Conservation (phyloP, 2,329 filamentous ascomycete genomes). For the Neophaeococcomyces aloes region DNA sequence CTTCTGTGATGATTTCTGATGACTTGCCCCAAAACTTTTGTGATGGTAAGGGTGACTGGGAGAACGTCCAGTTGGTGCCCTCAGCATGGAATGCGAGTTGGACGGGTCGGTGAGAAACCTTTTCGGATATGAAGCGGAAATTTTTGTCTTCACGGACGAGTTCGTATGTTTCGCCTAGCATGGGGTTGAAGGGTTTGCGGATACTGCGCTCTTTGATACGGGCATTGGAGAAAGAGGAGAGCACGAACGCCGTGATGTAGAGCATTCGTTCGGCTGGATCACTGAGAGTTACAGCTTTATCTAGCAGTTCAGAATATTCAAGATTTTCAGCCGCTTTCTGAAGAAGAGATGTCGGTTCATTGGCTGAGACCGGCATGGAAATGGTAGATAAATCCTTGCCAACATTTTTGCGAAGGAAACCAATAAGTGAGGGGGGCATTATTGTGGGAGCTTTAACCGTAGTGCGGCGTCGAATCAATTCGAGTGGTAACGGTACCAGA, state of each 20-base stretch:
- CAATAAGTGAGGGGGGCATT: slow-evolving; percentile 79
- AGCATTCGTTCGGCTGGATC: slow-evolving; percentile 62
- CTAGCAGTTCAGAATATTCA: slow-evolving; percentile 79
- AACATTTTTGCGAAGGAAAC: slow-evolving; percentile 91
- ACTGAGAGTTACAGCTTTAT: slow-evolving; percentile 51
- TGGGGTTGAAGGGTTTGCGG: slow-evolving; percentile 93
- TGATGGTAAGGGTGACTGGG: slow-evolving; percentile 75
- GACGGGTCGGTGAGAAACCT: slow-evolving; percentile 85
- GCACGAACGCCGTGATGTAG: slow-evolving; percentile 79
- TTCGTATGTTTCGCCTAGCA: slow-evolving; percentile 92
- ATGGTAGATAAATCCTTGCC: slow-evolving; percentile 96
- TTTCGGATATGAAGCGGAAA: slow-evolving; percentile 87
- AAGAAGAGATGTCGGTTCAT: slow-evolving; percentile 79
- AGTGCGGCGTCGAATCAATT: slow-evolving; percentile 53
- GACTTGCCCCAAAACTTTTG: slow-evolving; percentile 99
- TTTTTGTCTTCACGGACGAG: slow-evolving; percentile 77
- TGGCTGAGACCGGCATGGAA: slow-evolving; percentile 93
- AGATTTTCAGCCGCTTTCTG: slow-evolving; percentile 84
- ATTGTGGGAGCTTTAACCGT: slow-evolving; percentile 65
- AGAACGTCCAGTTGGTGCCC: slow-evolving; percentile 69
- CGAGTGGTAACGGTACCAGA: slow-evolving; percentile 65
- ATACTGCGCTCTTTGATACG: slow-evolving; percentile 83
- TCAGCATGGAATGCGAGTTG: slow-evolving; percentile 91
- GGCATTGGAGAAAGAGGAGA: slow-evolving; percentile 71
- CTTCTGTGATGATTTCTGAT: slow-evolving; percentile 86